Evolutionary conservation across 2,329 filamentous ascomycete genomes (phyloP).

Genomic region (Fusarium heterosporum): DNA sequence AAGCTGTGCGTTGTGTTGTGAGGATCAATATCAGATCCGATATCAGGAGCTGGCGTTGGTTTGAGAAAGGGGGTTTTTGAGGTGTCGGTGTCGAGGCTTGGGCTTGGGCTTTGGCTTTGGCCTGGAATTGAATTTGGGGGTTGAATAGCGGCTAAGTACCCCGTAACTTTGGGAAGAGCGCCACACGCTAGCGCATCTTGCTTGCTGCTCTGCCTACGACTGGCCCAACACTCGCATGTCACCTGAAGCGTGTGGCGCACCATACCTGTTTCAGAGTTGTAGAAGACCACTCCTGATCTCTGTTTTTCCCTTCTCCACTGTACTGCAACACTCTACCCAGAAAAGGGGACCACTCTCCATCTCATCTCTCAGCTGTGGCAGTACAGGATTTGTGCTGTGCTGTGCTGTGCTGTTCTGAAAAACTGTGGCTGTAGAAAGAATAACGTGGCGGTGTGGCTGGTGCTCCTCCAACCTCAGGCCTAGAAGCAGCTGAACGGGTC

Average conservation of each 20-base stretch:
- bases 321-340: constrained; percentile 14
- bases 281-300: constrained; percentile 27
- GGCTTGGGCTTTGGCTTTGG: constrained; percentile 3
- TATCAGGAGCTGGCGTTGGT: constrained; percentile 37
- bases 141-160: constrained; percentile 44
- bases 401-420: neutral
- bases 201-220: constrained; percentile 25
- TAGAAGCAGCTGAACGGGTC: constrained; percentile 24
- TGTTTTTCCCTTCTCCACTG: constrained; percentile 23
- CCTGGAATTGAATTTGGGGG: constrained; percentile 4
- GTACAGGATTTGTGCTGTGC: neutral
- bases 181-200: constrained; percentile 39
- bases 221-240: constrained; percentile 24
- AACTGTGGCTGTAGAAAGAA: neutral
- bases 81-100: constrained; percentile 43
- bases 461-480: constrained; percentile 17
- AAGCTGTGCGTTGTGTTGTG: constrained; percentile 27
- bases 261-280: constrained; percentile 34
- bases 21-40: constrained; percentile 38
- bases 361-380: constrained; percentile 6
- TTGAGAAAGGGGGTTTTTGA: constrained; percentile 48
- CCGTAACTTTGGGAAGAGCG: constrained; percentile 36
- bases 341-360: constrained; percentile 1
- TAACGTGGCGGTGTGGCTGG: constrained; percentile 12
- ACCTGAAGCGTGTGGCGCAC: constrained; percentile 42